Evolutionary conservation across 2,329 filamentous ascomycete genomes (phyloP).

Genomic region (Septoria petroselini): DNA sequence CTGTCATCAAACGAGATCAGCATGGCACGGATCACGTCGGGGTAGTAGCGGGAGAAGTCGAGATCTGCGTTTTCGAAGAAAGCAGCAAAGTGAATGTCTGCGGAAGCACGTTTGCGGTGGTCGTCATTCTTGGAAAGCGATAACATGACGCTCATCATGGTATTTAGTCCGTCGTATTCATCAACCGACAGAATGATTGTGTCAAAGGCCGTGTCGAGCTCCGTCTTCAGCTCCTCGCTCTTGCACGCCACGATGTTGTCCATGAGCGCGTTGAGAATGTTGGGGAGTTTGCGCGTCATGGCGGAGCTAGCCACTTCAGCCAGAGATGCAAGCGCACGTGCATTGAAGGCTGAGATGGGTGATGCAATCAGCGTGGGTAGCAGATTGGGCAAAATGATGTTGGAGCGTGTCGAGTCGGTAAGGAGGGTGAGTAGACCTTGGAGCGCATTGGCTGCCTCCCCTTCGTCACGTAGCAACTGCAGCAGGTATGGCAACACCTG

Average conservation of each 20-base stretch:
- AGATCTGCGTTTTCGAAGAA: conserved; percentile 80
- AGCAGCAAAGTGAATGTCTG: conserved; percentile 73
- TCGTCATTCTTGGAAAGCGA: conserved; percentile 88
- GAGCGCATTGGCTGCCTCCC: conserved; percentile 85
- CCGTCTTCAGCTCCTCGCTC: conserved; percentile 68
- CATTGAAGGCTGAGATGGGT: conserved; percentile 92
- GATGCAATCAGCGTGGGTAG: conserved; percentile 88
- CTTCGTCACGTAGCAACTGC: conserved; percentile 79
- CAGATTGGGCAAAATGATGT: conserved; percentile 93
- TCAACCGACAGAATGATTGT: conserved; percentile 89
- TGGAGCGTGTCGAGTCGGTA: conserved; percentile 88
- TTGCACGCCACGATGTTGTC: conserved; percentile 79
- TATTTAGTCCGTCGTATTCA: conserved; percentile 93
- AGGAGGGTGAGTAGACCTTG: conserved; percentile 89
- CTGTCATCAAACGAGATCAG: conserved; percentile 89
- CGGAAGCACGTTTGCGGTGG: conserved; percentile 74
- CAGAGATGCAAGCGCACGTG: conserved; percentile 85
- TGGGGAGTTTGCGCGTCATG: conserved; percentile 86
- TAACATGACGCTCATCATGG: conserved; percentile 89
- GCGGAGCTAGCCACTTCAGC: conserved; percentile 85
- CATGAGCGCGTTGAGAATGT: conserved; percentile 89
- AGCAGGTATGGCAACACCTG: conserved; percentile 92
- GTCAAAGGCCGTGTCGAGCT: conserved; percentile 79
- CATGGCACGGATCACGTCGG: conserved; percentile 86
- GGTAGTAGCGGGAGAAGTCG: conserved; percentile 94